A percentile compares a stretch with the other conserved stretches of the same genome.
Evolutionary conservation across 2,329 filamentous ascomycete species (phyloP).

Genomic region (Diplocarpon rosae): DNA sequence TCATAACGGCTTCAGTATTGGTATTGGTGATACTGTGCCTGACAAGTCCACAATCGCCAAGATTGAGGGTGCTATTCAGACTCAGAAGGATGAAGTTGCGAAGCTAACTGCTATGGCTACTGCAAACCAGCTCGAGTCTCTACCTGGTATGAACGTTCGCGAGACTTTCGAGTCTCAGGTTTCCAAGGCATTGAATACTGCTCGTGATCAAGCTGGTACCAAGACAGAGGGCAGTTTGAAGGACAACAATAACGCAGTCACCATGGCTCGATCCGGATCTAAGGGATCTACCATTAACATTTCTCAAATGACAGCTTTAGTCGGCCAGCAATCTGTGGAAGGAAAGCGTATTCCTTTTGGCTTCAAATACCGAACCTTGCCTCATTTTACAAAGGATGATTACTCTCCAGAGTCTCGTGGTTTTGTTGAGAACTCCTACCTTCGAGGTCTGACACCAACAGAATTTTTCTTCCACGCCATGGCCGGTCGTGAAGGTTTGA

Average conservation of each 20-base stretch:
- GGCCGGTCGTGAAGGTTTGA: slow-evolving; percentile 99
- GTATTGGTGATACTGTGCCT: slow-evolving; percentile 95
- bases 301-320: slow-evolving; percentile 96
- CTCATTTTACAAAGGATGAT: slow-evolving; percentile 98
- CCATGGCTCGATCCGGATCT: slow-evolving; percentile 92
- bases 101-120: slow-evolving; percentile 68
- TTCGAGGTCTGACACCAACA: slow-evolving; percentile 85
- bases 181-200: slow-evolving; percentile 84
- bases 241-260: slow-evolving; percentile 90
- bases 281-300: slow-evolving; percentile 99
- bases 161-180: slow-evolving; percentile 98
- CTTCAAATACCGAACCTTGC: slow-evolving; percentile 94
- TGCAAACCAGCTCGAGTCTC: slow-evolving; percentile 76
- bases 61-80: slow-evolving; percentile 71
- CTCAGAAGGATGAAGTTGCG: slow-evolving; percentile 72
- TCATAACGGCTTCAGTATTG: slow-evolving; percentile 93
- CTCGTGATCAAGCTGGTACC: slow-evolving; percentile 92
- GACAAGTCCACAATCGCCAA: slow-evolving; percentile 73
- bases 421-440: slow-evolving; percentile 97
- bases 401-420: slow-evolving; percentile 95
- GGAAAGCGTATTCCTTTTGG: slow-evolving; percentile 98
- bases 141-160: slow-evolving; percentile 96
- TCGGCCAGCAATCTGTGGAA: slow-evolving; percentile 96
- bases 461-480: slow-evolving; percentile 99
- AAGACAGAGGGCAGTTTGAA: slow-evolving; percentile 86